Evolutionary conservation across 1,284 basidiomycete genomes (phyloP).

Genomic region (Salmacisia buchloeana): DNA sequence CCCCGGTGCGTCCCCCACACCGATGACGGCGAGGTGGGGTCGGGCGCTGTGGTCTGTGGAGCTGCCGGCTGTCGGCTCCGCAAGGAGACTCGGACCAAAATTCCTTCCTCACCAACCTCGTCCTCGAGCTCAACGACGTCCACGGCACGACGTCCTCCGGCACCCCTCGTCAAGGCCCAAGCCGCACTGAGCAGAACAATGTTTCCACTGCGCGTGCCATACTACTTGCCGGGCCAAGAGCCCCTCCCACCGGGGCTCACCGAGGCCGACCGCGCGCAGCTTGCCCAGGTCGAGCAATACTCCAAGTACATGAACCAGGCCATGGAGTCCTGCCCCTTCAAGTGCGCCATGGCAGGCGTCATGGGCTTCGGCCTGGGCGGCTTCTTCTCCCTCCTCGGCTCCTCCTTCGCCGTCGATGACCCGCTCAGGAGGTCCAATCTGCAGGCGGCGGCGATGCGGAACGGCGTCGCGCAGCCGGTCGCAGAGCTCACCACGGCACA

Average conservation of each 20-base stretch:
- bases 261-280: constrained; percentile 69
- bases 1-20: too few species aligned
- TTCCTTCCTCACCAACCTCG: too few species aligned
- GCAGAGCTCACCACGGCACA: constrained; percentile 53
- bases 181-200: too few species aligned
- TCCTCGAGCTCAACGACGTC: too few species aligned
- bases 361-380: constrained; percentile 84
- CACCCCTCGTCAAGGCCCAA: too few species aligned
- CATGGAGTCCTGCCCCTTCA: constrained; percentile 78
- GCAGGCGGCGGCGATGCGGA: constrained; percentile 13
- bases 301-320: constrained; percentile 64
- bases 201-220: constrained; percentile 3
- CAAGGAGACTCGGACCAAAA: too few species aligned
- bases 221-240: constrained; percentile 53
- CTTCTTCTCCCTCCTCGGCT: constrained; percentile 92
- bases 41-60: too few species aligned
- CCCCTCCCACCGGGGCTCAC: constrained; percentile 70
- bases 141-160: too few species aligned
- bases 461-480: constrained; percentile 10
- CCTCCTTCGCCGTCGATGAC: constrained; percentile 92
- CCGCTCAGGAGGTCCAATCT: constrained; percentile 55
- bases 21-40: too few species aligned
- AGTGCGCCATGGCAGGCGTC: constrained; percentile 68
- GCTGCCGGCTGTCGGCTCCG: too few species aligned
- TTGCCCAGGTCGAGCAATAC: constrained; percentile 69